A percentile compares a stretch with the other conserved stretches of the same genome.
Evolutionary conservation across 208 protist genomes (phyloP).

Genomic region (Trypanosoma conorhini): DNA sequence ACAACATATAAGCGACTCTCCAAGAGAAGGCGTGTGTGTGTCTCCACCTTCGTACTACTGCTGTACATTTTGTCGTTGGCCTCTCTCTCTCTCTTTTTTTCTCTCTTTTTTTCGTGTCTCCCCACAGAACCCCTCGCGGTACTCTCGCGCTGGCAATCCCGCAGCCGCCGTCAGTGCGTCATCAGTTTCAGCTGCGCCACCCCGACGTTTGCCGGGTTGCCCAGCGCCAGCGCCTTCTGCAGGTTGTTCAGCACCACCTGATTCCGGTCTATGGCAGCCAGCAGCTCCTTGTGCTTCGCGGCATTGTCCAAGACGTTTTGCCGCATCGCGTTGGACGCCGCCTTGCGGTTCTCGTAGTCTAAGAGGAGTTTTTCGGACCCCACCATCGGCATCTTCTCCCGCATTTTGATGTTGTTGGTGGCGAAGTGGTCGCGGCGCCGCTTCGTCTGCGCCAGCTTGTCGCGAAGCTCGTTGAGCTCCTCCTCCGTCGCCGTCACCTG

Average conservation of each 20-base stretch:
- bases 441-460: conserved; percentile 93
- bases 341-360: conserved; percentile 95
- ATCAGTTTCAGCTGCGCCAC: background rate
- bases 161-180: background rate
- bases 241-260: conserved; percentile 60
- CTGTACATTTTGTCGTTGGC: background rate
- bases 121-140: background rate
- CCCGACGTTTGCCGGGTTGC: background rate
- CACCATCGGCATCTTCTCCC: conserved; percentile 93
- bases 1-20: too few relatives aligned
- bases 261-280: conserved; percentile 50
- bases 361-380: conserved; percentile 93
- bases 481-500: conserved; percentile 91
- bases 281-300: conserved; percentile 71
- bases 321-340: conserved; percentile 64
- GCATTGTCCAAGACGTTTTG: conserved; percentile 78
- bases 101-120: background rate
- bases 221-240: conserved; percentile 48
- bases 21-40: background rate
- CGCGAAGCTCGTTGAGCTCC: conserved; percentile 80
- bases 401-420: conserved; percentile 87
- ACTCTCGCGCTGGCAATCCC: background rate
- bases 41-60: background rate
- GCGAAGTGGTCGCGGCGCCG: conserved; percentile 86
- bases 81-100: background rate